Percentiles rank a stretch among this genome's conserved stretches.
phyloP scores from a whole-genome alignment of 805 yeast species.

The Nakazawaea molendinolei region DNA sequence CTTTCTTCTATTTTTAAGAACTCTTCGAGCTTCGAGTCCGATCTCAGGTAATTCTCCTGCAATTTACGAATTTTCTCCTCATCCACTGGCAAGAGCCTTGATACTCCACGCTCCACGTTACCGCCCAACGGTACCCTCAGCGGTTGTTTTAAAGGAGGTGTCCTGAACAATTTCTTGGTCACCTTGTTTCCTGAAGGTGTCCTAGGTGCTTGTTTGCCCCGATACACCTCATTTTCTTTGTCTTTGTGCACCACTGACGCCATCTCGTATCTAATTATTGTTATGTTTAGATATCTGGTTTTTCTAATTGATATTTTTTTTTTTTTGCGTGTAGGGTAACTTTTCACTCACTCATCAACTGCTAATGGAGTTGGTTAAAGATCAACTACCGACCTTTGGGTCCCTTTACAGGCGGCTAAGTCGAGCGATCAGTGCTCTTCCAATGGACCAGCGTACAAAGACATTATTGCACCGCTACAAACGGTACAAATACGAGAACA shows the following conservation, averaged over 20 bases:
- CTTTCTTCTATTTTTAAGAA: slow-evolving; percentile 4
- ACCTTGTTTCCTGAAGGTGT: background rate
- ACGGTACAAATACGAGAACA: slow-evolving; percentile 1
- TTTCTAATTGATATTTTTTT: background rate
- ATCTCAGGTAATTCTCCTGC: background rate
- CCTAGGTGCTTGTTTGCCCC: background rate
- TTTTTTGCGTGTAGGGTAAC: background rate
- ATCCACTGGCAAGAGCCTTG: background rate
- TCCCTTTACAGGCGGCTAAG: slow-evolving; percentile 5
- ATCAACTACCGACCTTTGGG: background rate
- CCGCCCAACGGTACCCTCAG: slow-evolving; percentile 4
- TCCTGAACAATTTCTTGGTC: slow-evolving; percentile 2
- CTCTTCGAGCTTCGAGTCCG: slow-evolving; percentile 8
- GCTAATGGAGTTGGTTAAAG: no score
- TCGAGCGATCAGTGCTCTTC: slow-evolving; percentile 1
- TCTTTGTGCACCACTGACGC: background rate
- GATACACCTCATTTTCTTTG: slow-evolving; percentile 5
- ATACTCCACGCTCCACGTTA: background rate
- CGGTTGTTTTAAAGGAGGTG: slow-evolving; percentile 6
- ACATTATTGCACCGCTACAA: slow-evolving; percentile 4
- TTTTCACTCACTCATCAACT: background rate
- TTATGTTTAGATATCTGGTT: background rate
- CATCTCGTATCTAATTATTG: no score
- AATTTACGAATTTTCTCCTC: background rate
- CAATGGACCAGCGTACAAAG: background rate